phyloP scores from a whole-genome alignment of 75 land plant species.

The Selaginella tamariscina region DNA sequence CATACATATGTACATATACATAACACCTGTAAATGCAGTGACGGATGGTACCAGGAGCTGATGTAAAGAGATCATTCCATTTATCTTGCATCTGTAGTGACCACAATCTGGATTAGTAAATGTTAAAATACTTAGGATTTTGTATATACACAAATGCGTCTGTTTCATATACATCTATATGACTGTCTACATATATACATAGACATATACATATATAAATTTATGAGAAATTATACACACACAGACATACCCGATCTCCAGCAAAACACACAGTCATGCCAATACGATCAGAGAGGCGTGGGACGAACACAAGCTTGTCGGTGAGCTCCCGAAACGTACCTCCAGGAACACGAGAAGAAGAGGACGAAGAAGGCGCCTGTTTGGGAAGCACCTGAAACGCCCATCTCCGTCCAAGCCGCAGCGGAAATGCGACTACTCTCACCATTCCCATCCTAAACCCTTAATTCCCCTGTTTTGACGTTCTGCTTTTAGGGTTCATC shows the following conservation, averaged over 20 bases:
- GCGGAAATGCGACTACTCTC: neutral
- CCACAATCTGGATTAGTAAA: neutral
- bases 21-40: neutral
- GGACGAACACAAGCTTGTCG: neutral
- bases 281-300: neutral
- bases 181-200: too few relatives aligned
- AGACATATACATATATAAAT: too few relatives aligned
- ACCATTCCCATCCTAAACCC: neutral
- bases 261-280: neutral
- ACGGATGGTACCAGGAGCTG: neutral
- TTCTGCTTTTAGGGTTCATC: too few relatives aligned
- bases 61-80: neutral
- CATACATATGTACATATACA: too few relatives aligned
- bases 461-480: neutral
- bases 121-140: neutral
- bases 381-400: neutral
- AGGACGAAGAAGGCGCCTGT: neutral
- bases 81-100: conserved; percentile 1
- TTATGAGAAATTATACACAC: too few relatives aligned
- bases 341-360: neutral
- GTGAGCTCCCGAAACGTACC: neutral
- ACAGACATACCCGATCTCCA: neutral
- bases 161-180: too few relatives aligned
- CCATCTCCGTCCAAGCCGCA: neutral
- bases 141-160: too few relatives aligned